phyloP scores from a whole-genome alignment of 1,284 basidiomycete genomes.

The Boletus sp. region DNA sequence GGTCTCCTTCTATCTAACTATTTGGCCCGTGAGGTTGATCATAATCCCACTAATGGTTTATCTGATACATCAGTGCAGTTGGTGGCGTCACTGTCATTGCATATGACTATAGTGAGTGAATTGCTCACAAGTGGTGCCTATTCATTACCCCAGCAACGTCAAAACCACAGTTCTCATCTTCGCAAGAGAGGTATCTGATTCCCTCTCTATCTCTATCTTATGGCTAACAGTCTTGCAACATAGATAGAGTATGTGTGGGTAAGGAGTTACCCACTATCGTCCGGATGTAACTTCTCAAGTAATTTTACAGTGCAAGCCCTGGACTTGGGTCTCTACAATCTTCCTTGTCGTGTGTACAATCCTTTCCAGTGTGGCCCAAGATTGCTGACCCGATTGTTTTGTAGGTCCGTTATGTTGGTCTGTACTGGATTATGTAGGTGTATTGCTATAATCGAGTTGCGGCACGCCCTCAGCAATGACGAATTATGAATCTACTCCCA shows the following conservation, averaged over 20 bases:
- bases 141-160: too few relatives aligned
- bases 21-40: too few relatives aligned
- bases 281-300: background rate
- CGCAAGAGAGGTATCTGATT: background rate
- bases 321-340: background rate
- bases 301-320: background rate
- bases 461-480: too few relatives aligned
- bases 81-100: too few relatives aligned
- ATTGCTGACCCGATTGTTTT: background rate
- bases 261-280: background rate
- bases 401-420: slow-evolving; percentile 11
- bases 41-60: too few relatives aligned
- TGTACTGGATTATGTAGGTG: background rate
- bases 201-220: background rate
- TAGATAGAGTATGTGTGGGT: background rate
- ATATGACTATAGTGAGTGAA: too few relatives aligned
- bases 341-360: background rate
- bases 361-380: background rate
- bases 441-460: too few relatives aligned
- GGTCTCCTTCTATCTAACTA: background rate
- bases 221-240: background rate
- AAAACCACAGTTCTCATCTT: slow-evolving; percentile 1
- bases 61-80: too few relatives aligned
- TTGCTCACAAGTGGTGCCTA: too few relatives aligned
- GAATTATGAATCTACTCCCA: background rate